Evolutionary conservation across 805 yeast species (phyloP), one percentile per base, ranked within the genome.

Genomic region (Wickerhamiella australiensis): DNA sequence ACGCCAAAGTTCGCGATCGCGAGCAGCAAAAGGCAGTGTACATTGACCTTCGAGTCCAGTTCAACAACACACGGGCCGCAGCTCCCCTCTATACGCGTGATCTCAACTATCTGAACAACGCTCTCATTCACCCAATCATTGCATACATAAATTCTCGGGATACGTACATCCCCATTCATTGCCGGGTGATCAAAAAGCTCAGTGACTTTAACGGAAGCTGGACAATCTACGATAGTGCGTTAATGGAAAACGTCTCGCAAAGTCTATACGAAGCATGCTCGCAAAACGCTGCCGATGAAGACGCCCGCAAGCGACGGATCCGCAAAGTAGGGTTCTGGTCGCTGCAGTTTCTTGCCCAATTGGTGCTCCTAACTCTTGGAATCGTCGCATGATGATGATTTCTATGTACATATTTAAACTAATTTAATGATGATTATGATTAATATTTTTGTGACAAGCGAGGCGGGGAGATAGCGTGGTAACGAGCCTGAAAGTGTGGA

Each of bases 241-340:
- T 92, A 52, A 86, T 90, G 95, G 92, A 84, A 61, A 96, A 90
- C 61, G 72, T 92, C 46, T 82, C 92, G 25, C 80, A 80, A 26
- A 94, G 85, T 56, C 92, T 90, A 4, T 90, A 90, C 65, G 87
- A 86, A 56, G 87, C 92, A 15, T 86, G 92, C 66, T 95, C 81
- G 2, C 75, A 80, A 41, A 88, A 88, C 59, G 95, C 86, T 18
- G 82, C 82, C 9, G 94, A 92, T 63, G 96, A 92, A 56, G 84
- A 85, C 56, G 78, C 78, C 33, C 70, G 92, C 44, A 69, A 78
- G 12, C 69, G 79, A 25, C 66, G 97, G 49, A 71, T 90, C 72
- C 77, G 76, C 56, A 82, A 87, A 61, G 87, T 92, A 8, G 92
- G 94, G 1, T 85, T 90, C 61, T 92, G 97, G 97, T 78, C 95